Evolutionary conservation across 2,329 filamentous ascomycete species (phyloP).

Genomic region (Bipolaris zeicola): DNA sequence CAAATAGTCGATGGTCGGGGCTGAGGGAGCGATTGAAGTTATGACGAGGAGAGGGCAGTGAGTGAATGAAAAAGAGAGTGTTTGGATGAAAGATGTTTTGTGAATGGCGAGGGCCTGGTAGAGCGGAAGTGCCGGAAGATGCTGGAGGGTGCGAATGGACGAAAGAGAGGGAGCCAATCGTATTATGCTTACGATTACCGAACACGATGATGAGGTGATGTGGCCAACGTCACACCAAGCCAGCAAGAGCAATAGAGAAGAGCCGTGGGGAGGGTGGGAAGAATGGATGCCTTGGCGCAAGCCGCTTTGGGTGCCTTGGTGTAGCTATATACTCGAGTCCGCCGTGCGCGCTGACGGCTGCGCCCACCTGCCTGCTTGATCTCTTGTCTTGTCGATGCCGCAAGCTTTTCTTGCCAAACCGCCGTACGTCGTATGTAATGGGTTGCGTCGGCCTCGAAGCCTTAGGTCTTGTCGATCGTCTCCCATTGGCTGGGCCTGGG

Average conservation of each 20-base stretch:
- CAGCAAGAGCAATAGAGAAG: background rate
- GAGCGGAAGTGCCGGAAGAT: constrained; percentile 14
- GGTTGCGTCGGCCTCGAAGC: background rate
- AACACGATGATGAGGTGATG: constrained; percentile 8
- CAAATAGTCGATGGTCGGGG: background rate
- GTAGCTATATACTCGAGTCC: constrained; percentile 3
- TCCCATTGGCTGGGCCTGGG: constrained; percentile 6
- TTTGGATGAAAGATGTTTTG: background rate
- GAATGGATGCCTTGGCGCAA: background rate
- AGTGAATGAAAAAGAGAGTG: background rate
- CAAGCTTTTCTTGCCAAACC: constrained; percentile 3
- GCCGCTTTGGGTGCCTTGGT: background rate
- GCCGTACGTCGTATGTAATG: background rate
- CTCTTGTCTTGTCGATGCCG: too few relatives aligned
- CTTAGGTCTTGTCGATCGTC: background rate
- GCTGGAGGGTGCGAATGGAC: constrained; percentile 2
- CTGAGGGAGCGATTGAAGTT: background rate
- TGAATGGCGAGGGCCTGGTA: background rate
- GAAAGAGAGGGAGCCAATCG: constrained; percentile 8
- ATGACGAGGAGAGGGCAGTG: background rate
- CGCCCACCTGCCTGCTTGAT: background rate
- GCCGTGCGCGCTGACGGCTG: background rate
- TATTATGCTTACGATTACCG: constrained; percentile 10
- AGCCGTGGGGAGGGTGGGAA: background rate
- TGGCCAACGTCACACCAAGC: constrained; percentile 4